A percentile compares a stretch with the other conserved stretches of the same genome.
Conservation (phyloP, 345 rosid species). For the Tarenaya hassleriana region DNA sequence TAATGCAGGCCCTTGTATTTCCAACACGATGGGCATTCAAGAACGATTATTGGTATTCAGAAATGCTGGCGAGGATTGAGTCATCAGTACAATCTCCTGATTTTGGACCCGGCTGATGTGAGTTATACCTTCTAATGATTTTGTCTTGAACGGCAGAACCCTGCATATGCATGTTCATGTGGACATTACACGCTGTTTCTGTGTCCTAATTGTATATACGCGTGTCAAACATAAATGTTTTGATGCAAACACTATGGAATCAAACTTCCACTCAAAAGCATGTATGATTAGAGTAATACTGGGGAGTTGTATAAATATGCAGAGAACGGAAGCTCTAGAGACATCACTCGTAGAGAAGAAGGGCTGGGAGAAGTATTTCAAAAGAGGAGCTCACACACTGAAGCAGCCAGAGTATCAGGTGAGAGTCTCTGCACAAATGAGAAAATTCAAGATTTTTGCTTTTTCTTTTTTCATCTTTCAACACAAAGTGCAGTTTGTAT, state of each 20-base stretch:
- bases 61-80: slow-evolving; percentile 34
- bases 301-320: slow-evolving; percentile 18
- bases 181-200: background rate
- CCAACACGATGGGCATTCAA: slow-evolving; percentile 84
- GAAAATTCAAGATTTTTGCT: background rate
- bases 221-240: too few relatives aligned
- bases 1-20: slow-evolving; percentile 66
- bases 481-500: too few relatives aligned
- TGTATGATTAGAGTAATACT: background rate
- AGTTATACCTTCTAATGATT: slow-evolving; percentile 22
- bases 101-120: slow-evolving; percentile 71
- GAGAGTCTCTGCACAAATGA: slow-evolving; percentile 9
- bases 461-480: background rate
- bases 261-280: too few relatives aligned
- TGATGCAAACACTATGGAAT: too few relatives aligned
- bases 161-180: background rate
- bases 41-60: slow-evolving; percentile 73
- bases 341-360: slow-evolving; percentile 45
- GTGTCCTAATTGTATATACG: too few relatives aligned
- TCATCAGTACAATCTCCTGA: slow-evolving; percentile 48
- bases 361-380: slow-evolving; percentile 62
- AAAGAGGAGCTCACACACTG: slow-evolving; percentile 70
- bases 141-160: background rate
- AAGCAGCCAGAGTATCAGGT: slow-evolving; percentile 73
- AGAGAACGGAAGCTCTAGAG: slow-evolving; percentile 56